Conservation (phyloP, 768 basidiomycete species). For the Termitomyces sp. region DNA sequence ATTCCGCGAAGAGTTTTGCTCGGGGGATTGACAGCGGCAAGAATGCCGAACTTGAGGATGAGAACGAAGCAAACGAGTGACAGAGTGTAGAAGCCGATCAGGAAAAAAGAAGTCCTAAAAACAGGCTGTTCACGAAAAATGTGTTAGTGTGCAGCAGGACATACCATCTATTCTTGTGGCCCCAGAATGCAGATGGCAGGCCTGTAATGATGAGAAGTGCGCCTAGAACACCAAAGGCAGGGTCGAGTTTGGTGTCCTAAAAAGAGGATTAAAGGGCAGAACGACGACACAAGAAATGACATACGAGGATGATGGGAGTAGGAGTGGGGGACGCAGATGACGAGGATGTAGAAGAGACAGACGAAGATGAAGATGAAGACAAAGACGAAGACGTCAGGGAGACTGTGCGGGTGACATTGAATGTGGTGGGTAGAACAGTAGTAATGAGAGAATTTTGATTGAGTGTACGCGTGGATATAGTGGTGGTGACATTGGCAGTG, state of each 20-base stretch:
- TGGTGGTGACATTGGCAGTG: constrained; percentile 43
- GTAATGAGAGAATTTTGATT: constrained; percentile 43
- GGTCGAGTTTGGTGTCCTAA: constrained; percentile 67
- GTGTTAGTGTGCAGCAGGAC: constrained; percentile 18
- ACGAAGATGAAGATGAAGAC: constrained; percentile 20
- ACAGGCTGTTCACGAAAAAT: constrained; percentile 12
- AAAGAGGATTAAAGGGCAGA: constrained; percentile 18
- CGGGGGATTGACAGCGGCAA: constrained; percentile 80
- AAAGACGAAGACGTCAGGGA: constrained; percentile 34
- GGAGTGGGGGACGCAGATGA: constrained; percentile 41
- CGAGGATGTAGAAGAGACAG: constrained; percentile 29
- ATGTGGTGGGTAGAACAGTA: constrained; percentile 51
- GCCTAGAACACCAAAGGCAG: constrained; percentile 87
- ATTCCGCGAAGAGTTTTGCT: constrained; percentile 75
- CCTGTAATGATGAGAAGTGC: constrained; percentile 86
- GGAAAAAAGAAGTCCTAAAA: constrained; percentile 84
- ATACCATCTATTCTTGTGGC: constrained; percentile 94
- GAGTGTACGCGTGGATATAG: constrained; percentile 40
- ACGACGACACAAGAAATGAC: constrained; percentile 7
- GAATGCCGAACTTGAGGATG: constrained; percentile 82
- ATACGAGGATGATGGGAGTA: constrained; percentile 35
- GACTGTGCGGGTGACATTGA: constrained; percentile 57
- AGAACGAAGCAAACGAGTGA: constrained; percentile 83
- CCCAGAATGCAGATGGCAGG: constrained; percentile 83
- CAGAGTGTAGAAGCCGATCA: constrained; percentile 87